Evolutionary conservation across 345 rosid genomes (phyloP), one percentile per base, ranked within the genome.

Genomic region (Salix viminalis): DNA sequence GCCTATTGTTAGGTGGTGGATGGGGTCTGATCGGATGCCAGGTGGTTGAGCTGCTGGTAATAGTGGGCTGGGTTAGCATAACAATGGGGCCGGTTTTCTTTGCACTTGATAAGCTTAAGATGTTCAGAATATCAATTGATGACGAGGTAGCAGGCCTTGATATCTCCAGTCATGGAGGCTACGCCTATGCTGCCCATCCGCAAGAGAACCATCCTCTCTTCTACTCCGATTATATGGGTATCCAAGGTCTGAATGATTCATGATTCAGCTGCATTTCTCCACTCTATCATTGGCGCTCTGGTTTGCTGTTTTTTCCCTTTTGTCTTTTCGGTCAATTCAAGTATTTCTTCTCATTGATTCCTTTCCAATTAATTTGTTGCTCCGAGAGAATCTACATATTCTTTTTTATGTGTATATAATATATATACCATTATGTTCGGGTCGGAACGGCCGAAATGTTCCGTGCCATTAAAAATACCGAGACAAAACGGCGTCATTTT

Each of bases 61-160:
- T 89, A 13, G 83, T 76, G 9, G 72, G 71, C 8, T 88, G 89
- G 90, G 92, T 87, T 4, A 86, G 86, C 21, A 46, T 39, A 0
- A 88, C 92, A 36, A 90, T 90, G 92, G 90, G 90, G 3, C 88
- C 91, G 14, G 79, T 88, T 58, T 89, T 90, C 81, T 84, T 75
- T 67, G 84, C 71, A 2, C 91, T 89, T 60, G 86, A 82, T 76
- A 73, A 73, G 80, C 90, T 90, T 13, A 23, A 64, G 12, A 65
- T 91, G 14, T 58, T 87, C 50, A 82, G 94, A 73, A 88, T 88
- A 26, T 81, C 89, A 2, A 34, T 36, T 0, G 90, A 88, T 0
- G 91, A 91, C 0, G 91, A 89, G 77, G 70, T 85, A 79, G 84
- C 92, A 46, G 91, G 92, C 9, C 81, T 88, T 1, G 92, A 88